These are phyloP conservation scores for Trametes punicea DNA, from an alignment of 768 basidiomycete genomes.

Conservation along the genomic window DNA sequence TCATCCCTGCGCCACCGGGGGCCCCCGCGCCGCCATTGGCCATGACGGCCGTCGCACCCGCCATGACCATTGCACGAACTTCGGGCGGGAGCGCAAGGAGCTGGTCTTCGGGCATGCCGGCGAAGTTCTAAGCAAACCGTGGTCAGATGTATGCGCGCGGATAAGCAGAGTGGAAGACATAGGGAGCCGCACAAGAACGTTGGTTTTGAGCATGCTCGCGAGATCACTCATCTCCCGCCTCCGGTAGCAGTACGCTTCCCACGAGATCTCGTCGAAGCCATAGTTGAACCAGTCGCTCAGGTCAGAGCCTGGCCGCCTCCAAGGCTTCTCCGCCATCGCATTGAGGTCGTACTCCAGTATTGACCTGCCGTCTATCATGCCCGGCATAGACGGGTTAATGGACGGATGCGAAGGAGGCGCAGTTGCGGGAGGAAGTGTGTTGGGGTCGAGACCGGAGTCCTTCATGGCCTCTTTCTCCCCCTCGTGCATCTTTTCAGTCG, in stretches of 20 bases:
- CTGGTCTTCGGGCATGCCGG: constrained; percentile 81
- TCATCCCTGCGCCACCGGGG: constrained; percentile 34
- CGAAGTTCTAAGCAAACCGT: constrained; percentile 55
- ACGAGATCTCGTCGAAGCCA: constrained; percentile 95
- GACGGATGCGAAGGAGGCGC: constrained; percentile 80
- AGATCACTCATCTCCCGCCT: constrained; percentile 78
- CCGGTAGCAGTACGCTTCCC: constrained; percentile 89
- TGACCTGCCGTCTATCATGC: constrained; percentile 67
- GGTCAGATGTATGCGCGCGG: constrained; percentile 15
- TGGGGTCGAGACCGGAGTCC: constrained; percentile 51
- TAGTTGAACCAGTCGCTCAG: constrained; percentile 99
- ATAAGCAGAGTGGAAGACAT: not conserved
- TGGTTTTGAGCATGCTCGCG: constrained; percentile 75
- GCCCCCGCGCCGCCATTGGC: constrained; percentile 50
- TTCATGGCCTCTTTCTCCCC: constrained; percentile 19
- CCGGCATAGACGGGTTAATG: constrained; percentile 66
- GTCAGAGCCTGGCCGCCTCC: constrained; percentile 90
- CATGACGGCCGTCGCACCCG: constrained; percentile 77
- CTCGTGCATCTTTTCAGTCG: constrained; percentile 23
- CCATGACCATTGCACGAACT: constrained; percentile 84
- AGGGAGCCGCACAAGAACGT: constrained; percentile 63
- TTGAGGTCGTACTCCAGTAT: constrained; percentile 83
- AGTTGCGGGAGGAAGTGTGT: constrained; percentile 57
- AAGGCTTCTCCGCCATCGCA: constrained; percentile 77
- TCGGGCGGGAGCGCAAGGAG: constrained; percentile 75